phyloP scores from a whole-genome alignment of 2,329 filamentous ascomycete genomes.

The Aplosporella prunicola region DNA sequence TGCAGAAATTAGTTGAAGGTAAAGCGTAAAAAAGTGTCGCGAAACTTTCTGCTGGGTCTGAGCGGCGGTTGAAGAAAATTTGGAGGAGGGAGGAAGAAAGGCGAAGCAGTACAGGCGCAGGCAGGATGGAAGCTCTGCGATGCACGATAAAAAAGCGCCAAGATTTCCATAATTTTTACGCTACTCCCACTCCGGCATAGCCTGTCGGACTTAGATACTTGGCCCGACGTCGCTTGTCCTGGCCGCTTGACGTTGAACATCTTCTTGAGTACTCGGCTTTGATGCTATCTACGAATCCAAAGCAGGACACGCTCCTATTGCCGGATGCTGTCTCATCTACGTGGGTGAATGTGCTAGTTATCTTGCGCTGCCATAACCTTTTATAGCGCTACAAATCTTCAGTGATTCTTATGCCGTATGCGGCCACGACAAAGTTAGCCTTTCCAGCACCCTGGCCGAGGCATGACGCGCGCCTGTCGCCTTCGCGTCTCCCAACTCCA shows the following conservation, averaged over 20 bases:
- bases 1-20: background rate
- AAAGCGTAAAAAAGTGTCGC: constrained; percentile 4
- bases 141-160: no score
- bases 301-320: no score
- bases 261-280: no score
- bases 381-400: no score
- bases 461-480: constrained; percentile 8
- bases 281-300: no score
- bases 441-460: no score
- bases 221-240: background rate
- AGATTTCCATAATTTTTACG: constrained; percentile 3
- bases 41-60: background rate
- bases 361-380: no score
- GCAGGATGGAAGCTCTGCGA: constrained; percentile 6
- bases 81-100: constrained; percentile 5
- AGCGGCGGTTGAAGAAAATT: background rate
- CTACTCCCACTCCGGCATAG: background rate
- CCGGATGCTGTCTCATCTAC: no score
- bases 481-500: background rate
- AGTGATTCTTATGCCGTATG: no score
- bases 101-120: constrained; percentile 5
- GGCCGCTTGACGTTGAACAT: no score
- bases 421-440: no score
- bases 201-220: background rate
- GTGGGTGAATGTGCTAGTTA: no score